These are phyloP conservation scores for Metschnikowia hibisci DNA, from an alignment of 805 yeast genomes.

Conservation along the genomic window DNA sequence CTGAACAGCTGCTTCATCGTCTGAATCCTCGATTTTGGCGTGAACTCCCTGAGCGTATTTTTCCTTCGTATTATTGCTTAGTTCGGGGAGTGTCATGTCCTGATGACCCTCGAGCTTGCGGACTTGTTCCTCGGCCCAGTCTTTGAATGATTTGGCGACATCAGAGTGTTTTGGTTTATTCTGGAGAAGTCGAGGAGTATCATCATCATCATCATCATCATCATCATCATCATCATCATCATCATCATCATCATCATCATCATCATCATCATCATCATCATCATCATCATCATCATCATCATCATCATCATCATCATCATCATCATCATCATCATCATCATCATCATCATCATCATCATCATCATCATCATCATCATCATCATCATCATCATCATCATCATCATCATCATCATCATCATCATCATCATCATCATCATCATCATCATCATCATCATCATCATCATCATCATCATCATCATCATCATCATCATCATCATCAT, in stretches of 20 bases:
- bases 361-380: conserved; percentile 21
- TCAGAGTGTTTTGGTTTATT: conserved; percentile 45
- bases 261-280: conserved; percentile 27
- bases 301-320: too few species aligned
- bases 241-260: conserved; percentile 30
- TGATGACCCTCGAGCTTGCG: conserved; percentile 57
- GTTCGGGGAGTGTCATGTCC: conserved; percentile 42
- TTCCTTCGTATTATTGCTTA: conserved; percentile 44
- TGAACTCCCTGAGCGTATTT: conserved; percentile 60
- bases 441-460: conserved; percentile 20
- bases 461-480: conserved; percentile 14
- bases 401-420: background rate
- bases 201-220: conserved; percentile 28
- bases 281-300: conserved; percentile 26
- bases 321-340: too few species aligned
- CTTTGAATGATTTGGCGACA: conserved; percentile 59
- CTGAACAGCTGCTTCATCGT: conserved; percentile 58
- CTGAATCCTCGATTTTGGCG: conserved; percentile 47
- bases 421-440: background rate
- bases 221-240: conserved; percentile 27
- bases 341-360: too few species aligned
- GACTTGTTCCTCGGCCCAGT: conserved; percentile 81
- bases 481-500: background rate
- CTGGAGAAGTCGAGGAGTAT: conserved; percentile 30
- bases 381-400: conserved; percentile 11